Percentiles rank a stretch among this genome's conserved stretches.
Evolutionary conservation across 441 rosid genomes (phyloP).

Genomic region (Corymbia citriodora): DNA sequence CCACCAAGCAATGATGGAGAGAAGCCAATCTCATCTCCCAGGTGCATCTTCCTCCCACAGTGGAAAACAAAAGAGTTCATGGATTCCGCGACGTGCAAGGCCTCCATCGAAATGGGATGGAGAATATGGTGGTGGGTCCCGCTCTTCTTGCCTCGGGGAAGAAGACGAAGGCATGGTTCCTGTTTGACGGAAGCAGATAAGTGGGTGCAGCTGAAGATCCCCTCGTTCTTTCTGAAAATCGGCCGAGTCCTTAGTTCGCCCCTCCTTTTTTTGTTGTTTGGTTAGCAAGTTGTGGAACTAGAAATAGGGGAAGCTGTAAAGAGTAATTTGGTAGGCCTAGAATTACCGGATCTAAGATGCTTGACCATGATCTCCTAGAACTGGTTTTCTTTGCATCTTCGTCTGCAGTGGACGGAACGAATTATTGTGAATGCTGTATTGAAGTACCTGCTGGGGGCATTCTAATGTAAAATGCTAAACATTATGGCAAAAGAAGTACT

Average conservation of each 20-base stretch:
- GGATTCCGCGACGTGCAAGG: not conserved
- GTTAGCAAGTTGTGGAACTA: not conserved
- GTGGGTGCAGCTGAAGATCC: not conserved
- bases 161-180: not conserved
- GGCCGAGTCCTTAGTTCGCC: not conserved
- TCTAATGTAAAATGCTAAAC: not conserved
- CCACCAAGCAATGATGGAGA: conserved; percentile 68
- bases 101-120: not conserved
- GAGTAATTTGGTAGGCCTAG: not conserved
- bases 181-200: not conserved
- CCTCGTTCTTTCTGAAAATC: not conserved
- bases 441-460: not conserved
- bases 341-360: not conserved
- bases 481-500: not conserved
- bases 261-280: not conserved
- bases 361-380: not conserved
- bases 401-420: not conserved
- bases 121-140: not conserved
- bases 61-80: not conserved
- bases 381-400: not conserved
- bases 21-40: conserved; percentile 5
- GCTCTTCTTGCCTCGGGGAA: conserved; percentile 7
- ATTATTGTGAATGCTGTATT: not conserved
- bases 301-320: not conserved
- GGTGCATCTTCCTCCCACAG: not conserved